phyloP scores from a whole-genome alignment of 805 yeast species.

The Peterozyma toletana region DNA sequence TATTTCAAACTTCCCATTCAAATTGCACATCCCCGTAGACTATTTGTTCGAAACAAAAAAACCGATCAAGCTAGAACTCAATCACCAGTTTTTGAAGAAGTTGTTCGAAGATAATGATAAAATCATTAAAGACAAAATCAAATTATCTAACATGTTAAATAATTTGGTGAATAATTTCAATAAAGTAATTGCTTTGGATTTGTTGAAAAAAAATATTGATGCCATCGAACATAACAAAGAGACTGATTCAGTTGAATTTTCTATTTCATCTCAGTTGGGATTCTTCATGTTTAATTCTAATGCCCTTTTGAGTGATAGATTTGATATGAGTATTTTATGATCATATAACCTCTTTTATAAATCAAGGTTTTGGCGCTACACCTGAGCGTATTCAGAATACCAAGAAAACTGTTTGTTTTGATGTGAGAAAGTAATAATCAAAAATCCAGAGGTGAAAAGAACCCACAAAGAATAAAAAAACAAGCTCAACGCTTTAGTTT shows the following conservation, averaged over 20 bases:
- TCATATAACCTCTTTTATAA: neutral
- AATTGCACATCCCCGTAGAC: constrained; percentile 23
- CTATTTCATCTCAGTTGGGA: constrained; percentile 24
- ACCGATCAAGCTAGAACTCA: constrained; percentile 20
- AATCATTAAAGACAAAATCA: constrained; percentile 12
- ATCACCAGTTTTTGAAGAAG: constrained; percentile 21
- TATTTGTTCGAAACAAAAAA: constrained; percentile 19
- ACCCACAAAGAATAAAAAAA: too few species aligned
- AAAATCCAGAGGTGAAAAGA: too few species aligned
- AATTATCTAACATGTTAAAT: constrained; percentile 22
- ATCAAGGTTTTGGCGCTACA: neutral
- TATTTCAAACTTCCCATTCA: constrained; percentile 19
- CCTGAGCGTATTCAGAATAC: neutral
- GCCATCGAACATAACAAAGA: neutral
- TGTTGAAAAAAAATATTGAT: constrained; percentile 9
- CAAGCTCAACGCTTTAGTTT: too few species aligned
- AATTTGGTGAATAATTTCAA: constrained; percentile 22
- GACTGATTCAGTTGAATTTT: constrained; percentile 7
- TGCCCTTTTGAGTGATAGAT: neutral
- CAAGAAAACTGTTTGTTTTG: too few species aligned
- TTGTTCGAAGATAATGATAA: constrained; percentile 18
- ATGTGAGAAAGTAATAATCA: too few species aligned
- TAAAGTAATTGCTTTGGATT: constrained; percentile 12
- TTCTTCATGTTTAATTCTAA: constrained; percentile 18
- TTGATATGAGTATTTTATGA: neutral